These are phyloP conservation scores for Monilinia laxa DNA, from an alignment of 2,329 filamentous ascomycete species.

Conservation along the genomic window DNA sequence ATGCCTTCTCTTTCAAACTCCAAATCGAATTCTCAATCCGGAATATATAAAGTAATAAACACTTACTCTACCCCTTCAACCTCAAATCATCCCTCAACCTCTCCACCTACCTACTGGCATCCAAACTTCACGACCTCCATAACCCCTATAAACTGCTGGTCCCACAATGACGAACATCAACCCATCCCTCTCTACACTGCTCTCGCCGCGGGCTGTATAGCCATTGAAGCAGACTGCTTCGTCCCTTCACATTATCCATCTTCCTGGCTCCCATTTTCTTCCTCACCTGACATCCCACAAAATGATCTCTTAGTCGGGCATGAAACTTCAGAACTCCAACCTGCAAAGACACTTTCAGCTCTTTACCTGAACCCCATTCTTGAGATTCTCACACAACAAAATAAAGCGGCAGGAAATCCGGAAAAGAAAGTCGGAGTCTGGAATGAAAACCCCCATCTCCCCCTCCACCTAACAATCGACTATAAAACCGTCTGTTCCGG, in stretches of 20 bases:
- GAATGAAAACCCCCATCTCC: constrained; percentile 25
- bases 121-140: constrained; percentile 20
- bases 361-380: constrained; percentile 62
- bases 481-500: constrained; percentile 45
- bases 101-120: not conserved
- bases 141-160: constrained; percentile 31
- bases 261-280: not conserved
- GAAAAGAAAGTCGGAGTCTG: constrained; percentile 30
- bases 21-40: not conserved
- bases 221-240: constrained; percentile 54
- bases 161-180: constrained; percentile 59
- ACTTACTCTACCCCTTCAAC: not conserved
- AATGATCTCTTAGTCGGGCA: constrained; percentile 54
- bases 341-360: constrained; percentile 53
- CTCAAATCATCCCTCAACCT: not conserved
- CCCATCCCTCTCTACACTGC: constrained; percentile 49
- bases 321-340: constrained; percentile 51
- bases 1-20: not conserved
- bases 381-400: constrained; percentile 54
- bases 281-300: not conserved
- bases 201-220: constrained; percentile 56
- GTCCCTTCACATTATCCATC: not conserved
- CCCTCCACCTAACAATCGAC: constrained; percentile 49
- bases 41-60: constrained; percentile 4
- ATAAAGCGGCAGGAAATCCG: constrained; percentile 22